A percentile compares a stretch with the other conserved stretches of the same genome.
Conservation (phyloP, 768 basidiomycete species). For the Lentinus brumalis region DNA sequence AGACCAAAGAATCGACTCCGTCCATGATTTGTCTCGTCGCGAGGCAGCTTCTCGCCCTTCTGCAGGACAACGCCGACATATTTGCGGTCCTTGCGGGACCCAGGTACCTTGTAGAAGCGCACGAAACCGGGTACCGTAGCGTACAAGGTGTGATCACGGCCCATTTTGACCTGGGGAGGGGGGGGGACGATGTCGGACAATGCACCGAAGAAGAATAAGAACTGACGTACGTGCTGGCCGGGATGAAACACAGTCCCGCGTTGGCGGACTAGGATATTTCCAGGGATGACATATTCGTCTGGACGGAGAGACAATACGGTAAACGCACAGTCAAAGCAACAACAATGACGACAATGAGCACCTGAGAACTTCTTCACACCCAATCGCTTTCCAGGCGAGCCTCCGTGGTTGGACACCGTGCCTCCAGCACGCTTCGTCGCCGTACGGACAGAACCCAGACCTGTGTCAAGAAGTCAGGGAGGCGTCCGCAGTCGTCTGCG, state of each 20-base stretch:
- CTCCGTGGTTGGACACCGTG: slow-evolving; percentile 89
- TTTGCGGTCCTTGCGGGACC: slow-evolving; percentile 70
- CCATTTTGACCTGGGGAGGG: slow-evolving; percentile 73
- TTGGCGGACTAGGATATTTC: slow-evolving; percentile 95
- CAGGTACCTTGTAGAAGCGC: slow-evolving; percentile 87
- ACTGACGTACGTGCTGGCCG: slow-evolving; percentile 79
- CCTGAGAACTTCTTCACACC: slow-evolving; percentile 98
- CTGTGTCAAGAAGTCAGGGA: slow-evolving; percentile 26
- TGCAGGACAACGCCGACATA: slow-evolving; percentile 84
- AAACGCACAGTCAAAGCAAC: not conserved
- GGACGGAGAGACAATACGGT: not conserved
- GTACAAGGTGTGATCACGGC: slow-evolving; percentile 93
- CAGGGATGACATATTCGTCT: slow-evolving; percentile 93
- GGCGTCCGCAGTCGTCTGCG: not conserved
- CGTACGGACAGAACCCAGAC: slow-evolving; percentile 74
- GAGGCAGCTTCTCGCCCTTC: slow-evolving; percentile 83
- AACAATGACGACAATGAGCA: slow-evolving; percentile 34
- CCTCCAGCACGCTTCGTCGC: slow-evolving; percentile 98
- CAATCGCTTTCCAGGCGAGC: slow-evolving; percentile 89
- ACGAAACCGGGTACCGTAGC: slow-evolving; percentile 90
- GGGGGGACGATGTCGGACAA: slow-evolving; percentile 6
- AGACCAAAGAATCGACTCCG: slow-evolving; percentile 85
- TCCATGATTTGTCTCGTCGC: slow-evolving; percentile 71
- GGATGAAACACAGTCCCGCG: slow-evolving; percentile 92
- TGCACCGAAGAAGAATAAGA: not conserved